Conservation (phyloP, 1,284 basidiomycete species). For the Malassezia dermatis region DNA sequence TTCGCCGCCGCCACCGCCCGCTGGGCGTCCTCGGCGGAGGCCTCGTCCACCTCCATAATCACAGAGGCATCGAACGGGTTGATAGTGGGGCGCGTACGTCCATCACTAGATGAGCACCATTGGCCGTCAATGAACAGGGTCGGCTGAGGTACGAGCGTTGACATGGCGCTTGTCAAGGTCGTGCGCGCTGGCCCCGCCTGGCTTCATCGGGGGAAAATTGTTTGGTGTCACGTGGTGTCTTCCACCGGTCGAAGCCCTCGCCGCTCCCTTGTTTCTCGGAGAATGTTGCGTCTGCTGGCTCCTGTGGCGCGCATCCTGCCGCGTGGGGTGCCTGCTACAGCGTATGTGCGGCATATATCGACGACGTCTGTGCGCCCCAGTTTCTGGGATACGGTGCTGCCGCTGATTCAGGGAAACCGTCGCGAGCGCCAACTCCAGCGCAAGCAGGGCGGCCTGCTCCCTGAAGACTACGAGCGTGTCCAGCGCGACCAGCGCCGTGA, state of each 20-base stretch:
- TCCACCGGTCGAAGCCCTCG: neutral
- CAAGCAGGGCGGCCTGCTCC: constrained; percentile 31
- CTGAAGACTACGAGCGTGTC: constrained; percentile 24
- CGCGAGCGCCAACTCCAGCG: constrained; percentile 19
- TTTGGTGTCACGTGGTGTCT: neutral
- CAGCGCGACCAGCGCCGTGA: constrained; percentile 27
- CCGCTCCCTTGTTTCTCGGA: neutral
- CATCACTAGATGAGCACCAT: constrained; percentile 32
- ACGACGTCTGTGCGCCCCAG: neutral
- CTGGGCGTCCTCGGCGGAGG: constrained; percentile 31
- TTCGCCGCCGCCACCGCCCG: constrained; percentile 31
- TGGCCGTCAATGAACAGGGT: constrained; percentile 45
- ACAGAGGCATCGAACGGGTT: constrained; percentile 32
- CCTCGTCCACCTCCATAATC: constrained; percentile 39
- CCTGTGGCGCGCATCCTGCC: constrained; percentile 5
- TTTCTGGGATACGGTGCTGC: constrained; percentile 17
- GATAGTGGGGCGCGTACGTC: constrained; percentile 30
- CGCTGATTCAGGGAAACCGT: constrained; percentile 17
- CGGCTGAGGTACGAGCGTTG: constrained; percentile 15
- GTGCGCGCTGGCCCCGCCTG: neutral
- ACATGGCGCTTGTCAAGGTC: neutral
- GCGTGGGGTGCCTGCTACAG: neutral
- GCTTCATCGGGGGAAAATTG: neutral
- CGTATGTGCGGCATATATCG: neutral
- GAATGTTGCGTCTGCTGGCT: constrained; percentile 10